A percentile compares a stretch with the other conserved stretches of the same genome.
Evolutionary conservation across 768 basidiomycete genomes (phyloP).

Genomic region (Lentinus tigrinus): DNA sequence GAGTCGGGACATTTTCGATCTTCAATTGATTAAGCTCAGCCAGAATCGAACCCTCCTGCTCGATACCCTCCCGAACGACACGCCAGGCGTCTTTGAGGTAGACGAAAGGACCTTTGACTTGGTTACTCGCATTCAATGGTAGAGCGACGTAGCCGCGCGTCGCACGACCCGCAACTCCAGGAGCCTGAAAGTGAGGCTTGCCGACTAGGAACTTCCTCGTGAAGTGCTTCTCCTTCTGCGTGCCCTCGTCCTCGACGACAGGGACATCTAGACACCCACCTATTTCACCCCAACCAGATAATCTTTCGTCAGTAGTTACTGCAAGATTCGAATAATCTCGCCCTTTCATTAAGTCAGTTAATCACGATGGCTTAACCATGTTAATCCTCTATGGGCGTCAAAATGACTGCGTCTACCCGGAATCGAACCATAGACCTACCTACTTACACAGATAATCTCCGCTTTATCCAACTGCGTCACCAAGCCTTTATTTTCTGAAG

Average conservation of each 20-base stretch:
- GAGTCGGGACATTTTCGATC: neutral
- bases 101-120: neutral
- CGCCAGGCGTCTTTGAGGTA: conserved; percentile 5
- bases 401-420: too few relatives aligned
- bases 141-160: conserved; percentile 2
- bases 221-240: neutral
- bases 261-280: too few relatives aligned
- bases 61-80: neutral
- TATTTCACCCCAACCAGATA: too few relatives aligned
- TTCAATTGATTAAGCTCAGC: neutral
- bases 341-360: too few relatives aligned
- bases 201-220: neutral
- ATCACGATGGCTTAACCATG: too few relatives aligned
- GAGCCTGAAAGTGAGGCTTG: neutral
- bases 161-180: neutral
- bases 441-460: too few relatives aligned
- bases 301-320: too few relatives aligned
- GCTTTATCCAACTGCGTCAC: too few relatives aligned
- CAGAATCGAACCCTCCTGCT: neutral
- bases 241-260: neutral
- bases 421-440: too few relatives aligned
- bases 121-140: neutral
- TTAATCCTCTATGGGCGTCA: too few relatives aligned
- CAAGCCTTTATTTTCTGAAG: too few relatives aligned
- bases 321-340: too few relatives aligned